These are phyloP conservation scores for Yamadazyma kitorensis DNA, from an alignment of 805 yeast species.

Conservation along the genomic window DNA sequence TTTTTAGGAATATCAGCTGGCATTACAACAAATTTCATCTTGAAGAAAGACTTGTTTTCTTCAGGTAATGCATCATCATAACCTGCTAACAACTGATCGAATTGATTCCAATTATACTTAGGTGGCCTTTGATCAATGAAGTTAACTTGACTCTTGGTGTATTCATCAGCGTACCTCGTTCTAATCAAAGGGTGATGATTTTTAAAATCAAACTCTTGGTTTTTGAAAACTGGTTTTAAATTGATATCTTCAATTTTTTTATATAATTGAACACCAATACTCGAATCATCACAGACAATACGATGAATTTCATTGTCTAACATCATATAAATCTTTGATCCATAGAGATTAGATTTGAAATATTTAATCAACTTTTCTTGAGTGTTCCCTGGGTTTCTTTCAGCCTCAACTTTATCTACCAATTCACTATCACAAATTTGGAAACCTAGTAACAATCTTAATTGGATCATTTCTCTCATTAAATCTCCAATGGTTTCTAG, in stretches of 20 bases:
- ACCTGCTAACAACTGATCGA: conserved; percentile 92
- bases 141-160: conserved; percentile 55
- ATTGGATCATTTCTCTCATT: conserved; percentile 81
- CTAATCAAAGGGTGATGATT: conserved; percentile 49
- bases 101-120: conserved; percentile 80
- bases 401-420: conserved; percentile 64
- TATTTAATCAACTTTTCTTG: conserved; percentile 56
- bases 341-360: conserved; percentile 47
- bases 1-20: conserved; percentile 72
- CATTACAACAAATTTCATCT: conserved; percentile 79
- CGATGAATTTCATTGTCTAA: conserved; percentile 85
- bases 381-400: conserved; percentile 53
- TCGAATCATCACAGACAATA: conserved; percentile 68
- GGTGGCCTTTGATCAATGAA: conserved; percentile 52
- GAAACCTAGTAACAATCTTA: conserved; percentile 81
- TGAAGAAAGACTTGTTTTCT: conserved; percentile 51
- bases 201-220: conserved; percentile 9
- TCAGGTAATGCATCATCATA: conserved; percentile 70
- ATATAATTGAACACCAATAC: conserved; percentile 78
- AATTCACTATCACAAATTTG: conserved; percentile 79
- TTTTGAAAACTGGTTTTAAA: conserved; percentile 9
- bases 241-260: conserved; percentile 14
- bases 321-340: conserved; percentile 69
- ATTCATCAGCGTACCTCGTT: conserved; percentile 73
- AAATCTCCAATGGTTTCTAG: conserved; percentile 55